Percentiles rank a stretch among this genome's conserved stretches.
phyloP scores from a whole-genome alignment of 768 basidiomycete species.

The Suillus subalutaceus region DNA sequence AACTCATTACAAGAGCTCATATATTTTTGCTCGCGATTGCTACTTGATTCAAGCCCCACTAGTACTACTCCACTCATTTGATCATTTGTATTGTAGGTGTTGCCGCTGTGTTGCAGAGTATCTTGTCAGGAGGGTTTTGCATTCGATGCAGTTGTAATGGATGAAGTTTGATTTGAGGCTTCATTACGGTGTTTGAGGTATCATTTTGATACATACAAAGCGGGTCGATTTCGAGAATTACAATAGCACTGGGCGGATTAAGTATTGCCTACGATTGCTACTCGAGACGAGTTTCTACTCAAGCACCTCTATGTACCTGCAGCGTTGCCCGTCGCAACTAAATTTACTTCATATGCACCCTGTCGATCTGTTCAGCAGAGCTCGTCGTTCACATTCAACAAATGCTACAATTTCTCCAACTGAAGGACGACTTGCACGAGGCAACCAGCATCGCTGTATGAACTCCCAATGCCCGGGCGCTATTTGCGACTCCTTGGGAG shows the following conservation, averaged over 20 bases:
- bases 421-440: not conserved
- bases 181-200: too few relatives aligned
- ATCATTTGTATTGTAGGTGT: constrained; percentile 3
- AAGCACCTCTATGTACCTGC: not conserved
- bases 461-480: not conserved
- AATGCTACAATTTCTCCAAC: not conserved
- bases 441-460: too few relatives aligned
- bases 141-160: not conserved
- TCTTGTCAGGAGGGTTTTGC: not conserved
- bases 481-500: not conserved
- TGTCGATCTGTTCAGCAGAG: not conserved
- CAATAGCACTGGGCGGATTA: not conserved
- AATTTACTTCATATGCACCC: not conserved
- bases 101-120: not conserved
- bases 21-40: constrained; percentile 6
- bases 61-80: constrained; percentile 6
- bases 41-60: constrained; percentile 2
- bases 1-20: constrained; percentile 5
- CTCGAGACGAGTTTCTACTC: not conserved
- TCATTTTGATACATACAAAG: too few relatives aligned
- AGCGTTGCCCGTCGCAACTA: not conserved
- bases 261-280: not conserved
- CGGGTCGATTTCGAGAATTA: not conserved
- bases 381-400: not conserved
- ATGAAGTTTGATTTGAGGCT: not conserved